phyloP scores from a whole-genome alignment of 202 grass and related monocot species.

The Carex sylvatica region DNA sequence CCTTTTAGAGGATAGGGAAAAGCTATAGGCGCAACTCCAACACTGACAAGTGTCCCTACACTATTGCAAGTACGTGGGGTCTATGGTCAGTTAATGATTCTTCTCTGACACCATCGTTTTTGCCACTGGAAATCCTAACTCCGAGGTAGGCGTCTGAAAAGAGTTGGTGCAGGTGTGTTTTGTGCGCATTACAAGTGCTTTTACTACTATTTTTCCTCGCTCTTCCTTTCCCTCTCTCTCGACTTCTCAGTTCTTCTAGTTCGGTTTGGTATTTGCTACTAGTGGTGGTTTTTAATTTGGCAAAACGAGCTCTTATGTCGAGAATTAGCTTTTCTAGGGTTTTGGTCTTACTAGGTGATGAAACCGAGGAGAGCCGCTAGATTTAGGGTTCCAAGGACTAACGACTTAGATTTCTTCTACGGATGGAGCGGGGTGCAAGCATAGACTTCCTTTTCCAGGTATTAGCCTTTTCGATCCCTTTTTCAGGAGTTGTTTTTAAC shows the following conservation, averaged over 20 bases:
- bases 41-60: background rate
- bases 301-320: constrained; percentile 19
- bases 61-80: background rate
- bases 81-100: background rate
- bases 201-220: background rate
- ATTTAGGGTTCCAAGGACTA: constrained; percentile 81
- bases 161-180: constrained; percentile 17
- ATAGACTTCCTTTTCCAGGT: constrained; percentile 60
- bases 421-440: constrained; percentile 97
- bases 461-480: constrained; percentile 8
- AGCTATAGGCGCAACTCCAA: background rate
- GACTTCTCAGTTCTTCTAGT: constrained; percentile 17
- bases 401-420: constrained; percentile 56
- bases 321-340: constrained; percentile 37
- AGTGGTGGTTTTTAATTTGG: background rate
- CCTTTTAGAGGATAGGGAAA: background rate
- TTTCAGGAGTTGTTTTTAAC: background rate
- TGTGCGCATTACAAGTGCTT: constrained; percentile 16
- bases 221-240: background rate
- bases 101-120: background rate
- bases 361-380: constrained; percentile 64
- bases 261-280: background rate
- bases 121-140: constrained; percentile 14
- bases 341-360: constrained; percentile 74
- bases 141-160: constrained; percentile 11